These are phyloP conservation scores for Hibiscus mutabilis DNA, from an alignment of 345 rosid species.

Conservation along the genomic window DNA sequence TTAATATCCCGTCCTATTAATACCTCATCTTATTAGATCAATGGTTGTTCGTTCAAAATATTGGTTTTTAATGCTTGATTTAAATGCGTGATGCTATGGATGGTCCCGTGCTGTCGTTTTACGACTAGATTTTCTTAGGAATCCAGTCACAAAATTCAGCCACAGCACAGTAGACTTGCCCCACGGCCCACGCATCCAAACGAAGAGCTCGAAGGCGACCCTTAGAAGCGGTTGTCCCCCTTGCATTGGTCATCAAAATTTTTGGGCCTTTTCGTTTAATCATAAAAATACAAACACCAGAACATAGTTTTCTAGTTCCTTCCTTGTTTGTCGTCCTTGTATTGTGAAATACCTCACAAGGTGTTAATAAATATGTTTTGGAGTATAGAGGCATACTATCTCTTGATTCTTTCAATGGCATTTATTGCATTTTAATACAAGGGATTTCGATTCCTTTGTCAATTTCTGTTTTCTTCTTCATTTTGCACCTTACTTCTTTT, in stretches of 20 bases:
- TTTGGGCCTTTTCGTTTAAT: neutral
- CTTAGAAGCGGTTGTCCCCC: neutral
- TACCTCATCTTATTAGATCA: too few relatives aligned
- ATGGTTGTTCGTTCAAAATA: too few relatives aligned
- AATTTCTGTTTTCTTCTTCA: neutral
- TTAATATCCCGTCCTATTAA: too few relatives aligned
- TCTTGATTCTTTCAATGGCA: neutral
- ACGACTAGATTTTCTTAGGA: neutral
- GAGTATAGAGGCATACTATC: neutral
- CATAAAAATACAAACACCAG: too few relatives aligned
- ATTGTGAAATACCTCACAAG: neutral
- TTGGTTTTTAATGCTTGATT: neutral
- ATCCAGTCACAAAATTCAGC: neutral
- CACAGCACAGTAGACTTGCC: neutral
- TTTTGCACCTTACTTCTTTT: neutral
- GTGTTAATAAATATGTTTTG: neutral
- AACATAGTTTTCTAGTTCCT: too few relatives aligned
- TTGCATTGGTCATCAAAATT: neutral
- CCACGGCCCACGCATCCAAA: neutral
- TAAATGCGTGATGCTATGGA: neutral
- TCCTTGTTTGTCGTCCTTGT: neutral
- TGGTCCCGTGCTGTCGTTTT: neutral
- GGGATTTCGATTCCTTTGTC: neutral
- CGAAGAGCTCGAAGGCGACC: neutral
- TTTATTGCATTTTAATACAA: constrained; percentile 4